A percentile compares a stretch with the other conserved stretches of the same genome.
These are phyloP conservation scores for Kurtzmaniella quercitrusa DNA, from an alignment of 1,139 yeast genomes.

Conservation along the genomic window DNA sequence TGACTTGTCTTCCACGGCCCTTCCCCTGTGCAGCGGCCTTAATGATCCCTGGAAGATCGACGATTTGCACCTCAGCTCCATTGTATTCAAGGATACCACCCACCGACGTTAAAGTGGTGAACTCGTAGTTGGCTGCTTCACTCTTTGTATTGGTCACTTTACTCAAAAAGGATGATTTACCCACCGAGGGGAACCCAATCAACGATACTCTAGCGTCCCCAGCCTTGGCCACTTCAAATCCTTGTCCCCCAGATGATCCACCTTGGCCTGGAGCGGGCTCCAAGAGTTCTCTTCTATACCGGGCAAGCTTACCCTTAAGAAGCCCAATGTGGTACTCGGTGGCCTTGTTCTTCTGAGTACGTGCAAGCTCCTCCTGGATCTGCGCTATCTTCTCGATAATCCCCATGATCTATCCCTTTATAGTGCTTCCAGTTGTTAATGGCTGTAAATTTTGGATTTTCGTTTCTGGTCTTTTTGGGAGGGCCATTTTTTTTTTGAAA, in stretches of 20 bases:
- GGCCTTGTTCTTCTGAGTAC: conserved; percentile 97
- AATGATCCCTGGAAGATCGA: conserved; percentile 95
- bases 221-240: conserved; percentile 91
- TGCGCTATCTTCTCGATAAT: conserved; percentile 71
- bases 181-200: conserved; percentile 97
- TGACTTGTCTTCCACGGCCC: conserved; percentile 96
- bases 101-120: conserved; percentile 93
- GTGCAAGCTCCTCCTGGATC: conserved; percentile 88
- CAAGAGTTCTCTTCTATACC: conserved; percentile 83
- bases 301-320: conserved; percentile 90
- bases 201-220: conserved; percentile 96
- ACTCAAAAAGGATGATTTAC: conserved; percentile 85
- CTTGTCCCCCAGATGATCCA: conserved; percentile 72
- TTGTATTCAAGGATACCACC: conserved; percentile 93
- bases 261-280: conserved; percentile 81
- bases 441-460: too few species aligned
- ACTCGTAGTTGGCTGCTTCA: conserved; percentile 91
- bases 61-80: conserved; percentile 95
- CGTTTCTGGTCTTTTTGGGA: neutral
- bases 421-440: too few species aligned
- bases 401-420: conserved; percentile 18
- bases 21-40: conserved; percentile 97
- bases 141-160: conserved; percentile 90
- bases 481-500: neutral
- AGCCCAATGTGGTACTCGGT: conserved; percentile 96